Evolutionary conservation across 768 basidiomycete genomes (phyloP), one percentile per base, ranked within the genome.

Genomic region (Collybia mongolica): DNA sequence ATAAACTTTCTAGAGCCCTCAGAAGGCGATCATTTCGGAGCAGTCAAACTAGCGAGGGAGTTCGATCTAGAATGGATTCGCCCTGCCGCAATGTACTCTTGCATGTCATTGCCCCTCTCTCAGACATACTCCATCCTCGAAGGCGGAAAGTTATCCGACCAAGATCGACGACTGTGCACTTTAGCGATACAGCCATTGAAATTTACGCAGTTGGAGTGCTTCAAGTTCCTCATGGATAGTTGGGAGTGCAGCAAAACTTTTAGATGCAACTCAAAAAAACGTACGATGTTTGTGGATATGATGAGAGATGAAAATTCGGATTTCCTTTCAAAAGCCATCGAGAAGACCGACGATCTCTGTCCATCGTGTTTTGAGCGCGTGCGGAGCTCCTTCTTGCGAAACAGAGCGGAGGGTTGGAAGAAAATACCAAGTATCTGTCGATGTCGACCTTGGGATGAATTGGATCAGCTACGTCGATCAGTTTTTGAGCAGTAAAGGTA

Each of bases 31-130:
- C 48, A 54, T 32, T 20, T 49, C 11, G 26, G 7, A 11, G 42
- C 44, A 6, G 35, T 54, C 29, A 29, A 36, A 19, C 18, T 54
- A 7, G 47, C 53, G 6, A n/a, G 48, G 24, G 17, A 39, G 14
- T 45, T 49, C 19, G 39, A 49, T 17, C 40, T 54, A 5, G 22
- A 47, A 8, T 54, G 48, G 53, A 49, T 54, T 35, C 42, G 26
- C 11, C 53, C 53, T 11, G 46, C 42, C 35, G 53, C 53, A 11
- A 32, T 54, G 19, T 54, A 54, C 24, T 22, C 8, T 14, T 38
- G 22, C 29, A 46, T 46, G 18, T 49, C 53, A 11, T 38, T 22
- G 23, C 48, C 53, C n/a, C 18, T 49, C 3, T 32, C 32, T 1
- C 24, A 41, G 12, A 20, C 36, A 6, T 26, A 36, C 15, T 15